Base-by-base conservation (phyloP, 2,329 filamentous ascomycete genomes). In the Colletotrichum siamense region DNA sequence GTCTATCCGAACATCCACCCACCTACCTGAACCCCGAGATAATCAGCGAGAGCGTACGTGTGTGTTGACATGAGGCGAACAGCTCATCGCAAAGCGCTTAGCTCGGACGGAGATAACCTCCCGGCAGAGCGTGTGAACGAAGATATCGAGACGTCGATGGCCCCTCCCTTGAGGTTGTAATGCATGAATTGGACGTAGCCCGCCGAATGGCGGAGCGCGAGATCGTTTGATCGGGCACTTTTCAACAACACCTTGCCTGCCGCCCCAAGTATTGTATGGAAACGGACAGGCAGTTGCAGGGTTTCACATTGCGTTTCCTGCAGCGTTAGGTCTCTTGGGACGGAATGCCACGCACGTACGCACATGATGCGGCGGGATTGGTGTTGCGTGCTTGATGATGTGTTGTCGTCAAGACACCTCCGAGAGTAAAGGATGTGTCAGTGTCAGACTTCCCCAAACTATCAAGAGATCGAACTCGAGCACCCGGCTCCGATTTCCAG, bases 1-100 rank as follows among this genome's bases (percentile, higher is more conserved):
- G 70, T 65, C 16, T 52, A 22, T 52, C 44, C n/a, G 18, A 22
- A 22, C n/a, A 52, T 52, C n/a, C 44, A 52, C n/a, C 44, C 12
- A 44, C 13, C 16, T 13, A 16, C 32, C 30, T 62, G 8, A 34
- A 8, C 32, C 26, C 62, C 22, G 32, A 64, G 62, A 36, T 26
- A 12, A 24, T 30, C 18, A 69, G 22, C 52, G 57, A 49, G 44
- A 52, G 18, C 12, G n/a, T 13, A 52, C 18, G 18, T n/a, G 24
- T 18, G 34, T 70, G 28, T 69, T 76, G 44, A 76, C 74, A 24
- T 32, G 24, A 26, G 22, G 65, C 24, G 16, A 30, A 64, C 74
- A 76, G 74, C 70, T 76, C 36, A 69, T 74, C 26, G 70, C 71
- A 26, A 76, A 65, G 59, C 74, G 74, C 15, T 26, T 76, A 18